Conservation (phyloP, 306 rosid genomes). For the Prunus mira region DNA sequence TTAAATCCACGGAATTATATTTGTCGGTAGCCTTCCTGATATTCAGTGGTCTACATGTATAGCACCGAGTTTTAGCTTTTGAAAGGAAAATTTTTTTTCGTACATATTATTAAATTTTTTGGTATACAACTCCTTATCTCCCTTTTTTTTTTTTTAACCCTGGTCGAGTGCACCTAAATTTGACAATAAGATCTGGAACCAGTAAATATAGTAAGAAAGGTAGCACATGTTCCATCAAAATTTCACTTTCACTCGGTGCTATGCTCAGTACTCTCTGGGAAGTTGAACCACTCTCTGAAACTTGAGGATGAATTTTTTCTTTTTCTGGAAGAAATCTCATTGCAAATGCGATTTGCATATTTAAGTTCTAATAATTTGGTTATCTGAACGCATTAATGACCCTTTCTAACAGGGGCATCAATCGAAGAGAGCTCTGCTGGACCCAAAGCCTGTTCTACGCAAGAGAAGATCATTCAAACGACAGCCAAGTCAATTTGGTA, state of each 20-base stretch:
- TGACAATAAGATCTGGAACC: not conserved
- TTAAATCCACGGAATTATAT: not conserved
- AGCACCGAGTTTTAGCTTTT: too few relatives aligned
- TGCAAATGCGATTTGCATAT: not conserved
- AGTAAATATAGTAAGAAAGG: not conserved
- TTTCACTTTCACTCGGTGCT: not conserved
- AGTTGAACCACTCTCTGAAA: not conserved
- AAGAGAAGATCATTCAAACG: conserved; percentile 68
- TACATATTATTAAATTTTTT: not conserved
- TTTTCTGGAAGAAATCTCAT: not conserved
- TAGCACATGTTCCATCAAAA: not conserved
- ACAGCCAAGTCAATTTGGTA: conserved; percentile 56
- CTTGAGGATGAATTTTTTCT: not conserved
- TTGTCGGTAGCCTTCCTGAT: not conserved
- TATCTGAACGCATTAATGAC: conserved; percentile 7
- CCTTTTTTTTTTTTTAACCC: too few relatives aligned
- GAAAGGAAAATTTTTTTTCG: too few relatives aligned
- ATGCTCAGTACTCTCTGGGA: not conserved
- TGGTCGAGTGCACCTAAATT: not conserved
- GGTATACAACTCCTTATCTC: not conserved
- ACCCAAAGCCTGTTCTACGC: conserved; percentile 47
- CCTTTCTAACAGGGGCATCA: conserved; percentile 45
- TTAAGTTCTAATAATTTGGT: not conserved
- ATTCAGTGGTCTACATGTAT: too few relatives aligned
- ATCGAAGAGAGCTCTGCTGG: conserved; percentile 37